Conservation (phyloP, 2,329 filamentous ascomycete species). For the Chrysoporthe deuterocubensis region DNA sequence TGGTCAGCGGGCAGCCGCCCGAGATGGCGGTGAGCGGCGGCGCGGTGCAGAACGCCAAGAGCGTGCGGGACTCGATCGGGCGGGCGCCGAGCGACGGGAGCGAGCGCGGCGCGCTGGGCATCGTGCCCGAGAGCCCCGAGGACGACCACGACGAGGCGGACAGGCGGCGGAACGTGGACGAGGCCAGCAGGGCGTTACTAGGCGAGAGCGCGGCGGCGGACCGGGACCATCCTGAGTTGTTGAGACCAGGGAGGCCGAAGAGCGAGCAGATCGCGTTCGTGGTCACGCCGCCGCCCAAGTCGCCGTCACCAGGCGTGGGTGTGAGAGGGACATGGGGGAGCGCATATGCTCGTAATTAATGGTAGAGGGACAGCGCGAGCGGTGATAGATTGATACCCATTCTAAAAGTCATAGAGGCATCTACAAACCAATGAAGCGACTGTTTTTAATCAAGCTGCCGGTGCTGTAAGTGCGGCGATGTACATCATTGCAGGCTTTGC, state of each 20-base stretch:
- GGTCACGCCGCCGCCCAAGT: slow-evolving; percentile 25
- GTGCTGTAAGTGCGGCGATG: not conserved
- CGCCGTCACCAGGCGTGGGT: not conserved
- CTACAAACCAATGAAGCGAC: slow-evolving; percentile 10
- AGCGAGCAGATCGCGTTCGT: slow-evolving; percentile 28
- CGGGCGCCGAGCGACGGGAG: slow-evolving; percentile 33
- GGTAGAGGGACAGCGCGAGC: not conserved
- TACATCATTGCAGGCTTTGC: slow-evolving; percentile 36
- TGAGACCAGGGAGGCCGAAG: slow-evolving; percentile 24
- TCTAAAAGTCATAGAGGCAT: slow-evolving; percentile 1
- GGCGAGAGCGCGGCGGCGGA: slow-evolving; percentile 9
- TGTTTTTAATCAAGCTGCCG: slow-evolving; percentile 3
- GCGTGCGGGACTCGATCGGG: slow-evolving; percentile 26
- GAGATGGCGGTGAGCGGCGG: slow-evolving; percentile 33
- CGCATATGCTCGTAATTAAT: slow-evolving; percentile 10
- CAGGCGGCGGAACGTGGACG: slow-evolving; percentile 10
- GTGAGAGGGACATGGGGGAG: slow-evolving; percentile 13
- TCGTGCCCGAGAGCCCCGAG: slow-evolving; percentile 16
- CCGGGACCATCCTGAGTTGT: slow-evolving; percentile 1
- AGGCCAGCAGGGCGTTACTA: slow-evolving; percentile 22
- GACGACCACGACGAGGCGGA: slow-evolving; percentile 2
- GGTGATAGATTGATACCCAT: slow-evolving; percentile 14
- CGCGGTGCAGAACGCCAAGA: slow-evolving; percentile 29
- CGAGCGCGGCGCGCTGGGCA: slow-evolving; percentile 27
- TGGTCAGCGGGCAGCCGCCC: slow-evolving; percentile 28